Percentiles rank a stretch among this genome's conserved stretches.
Conservation (phyloP, 768 basidiomycete species). For the Pleurotus salmoneostramineus region DNA sequence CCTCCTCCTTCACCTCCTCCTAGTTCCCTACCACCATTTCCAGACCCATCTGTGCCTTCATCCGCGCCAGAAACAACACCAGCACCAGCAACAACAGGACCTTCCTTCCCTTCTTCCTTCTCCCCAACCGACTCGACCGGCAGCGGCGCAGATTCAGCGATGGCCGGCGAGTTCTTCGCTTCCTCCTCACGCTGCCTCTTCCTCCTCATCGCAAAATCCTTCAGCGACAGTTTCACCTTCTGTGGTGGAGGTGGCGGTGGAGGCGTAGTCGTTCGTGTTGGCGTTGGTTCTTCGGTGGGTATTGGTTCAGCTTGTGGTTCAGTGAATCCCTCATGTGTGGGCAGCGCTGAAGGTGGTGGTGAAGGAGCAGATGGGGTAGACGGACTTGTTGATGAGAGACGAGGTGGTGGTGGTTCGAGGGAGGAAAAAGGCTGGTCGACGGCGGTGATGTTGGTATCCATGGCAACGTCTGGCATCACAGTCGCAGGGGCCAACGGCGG, state of each 20-base stretch:
- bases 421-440: no score
- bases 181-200: slow-evolving; percentile 46
- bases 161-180: slow-evolving; percentile 1
- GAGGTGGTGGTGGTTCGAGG: no score
- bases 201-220: slow-evolving; percentile 54
- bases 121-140: not conserved
- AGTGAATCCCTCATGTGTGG: no score
- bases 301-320: not conserved
- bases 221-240: slow-evolving; percentile 56
- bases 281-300: not conserved
- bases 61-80: not conserved
- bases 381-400: no score
- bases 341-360: no score
- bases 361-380: no score
- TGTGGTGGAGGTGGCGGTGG: slow-evolving; percentile 25
- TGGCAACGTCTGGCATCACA: no score
- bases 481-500: not conserved
- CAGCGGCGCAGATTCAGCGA: not conserved
- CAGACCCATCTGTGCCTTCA: no score
- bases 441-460: no score
- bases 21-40: no score
- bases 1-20: no score
- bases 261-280: not conserved
- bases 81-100: not conserved
- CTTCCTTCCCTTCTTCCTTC: not conserved